Base-by-base conservation (phyloP, 2,329 filamentous ascomycete species). In the Celoporthe dispersa region DNA sequence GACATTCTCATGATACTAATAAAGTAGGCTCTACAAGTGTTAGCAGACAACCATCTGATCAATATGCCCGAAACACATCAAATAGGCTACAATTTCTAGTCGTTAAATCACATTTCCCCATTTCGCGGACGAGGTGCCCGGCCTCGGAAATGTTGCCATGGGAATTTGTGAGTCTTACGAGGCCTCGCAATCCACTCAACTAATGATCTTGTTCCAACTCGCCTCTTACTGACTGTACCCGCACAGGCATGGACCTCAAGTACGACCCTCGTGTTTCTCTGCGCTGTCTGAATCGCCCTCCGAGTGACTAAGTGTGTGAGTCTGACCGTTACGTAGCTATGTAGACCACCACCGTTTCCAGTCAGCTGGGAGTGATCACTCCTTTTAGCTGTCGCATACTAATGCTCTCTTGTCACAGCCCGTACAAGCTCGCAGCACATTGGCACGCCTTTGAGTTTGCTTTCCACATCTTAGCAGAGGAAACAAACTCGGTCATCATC, bases 71-170 rank as follows among this genome's bases (percentile, higher is more conserved):
- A 19, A 28, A 19, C 11, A 22, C 33, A 22, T 14, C 6, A 35
- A 37, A 11, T 64, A 88, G 91, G 93, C 37, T 95, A 94, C 81
- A 94, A 94, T 77, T 95, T 94, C 81, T 85, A 86, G 59, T 91
- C 90, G 0, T 78, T 93, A 2, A 82, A 86, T 39, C 85, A 92
- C 1, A 94, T 95, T 60, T 80, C 81, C 1, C 91, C 91, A 0
- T 92, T 70, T 70, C 14, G 2, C 37, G 0, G 68, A 63, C 4
- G 68, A 76, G 0, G 75, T 89, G 0, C 79, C 82, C 0, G 84
- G 82, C 0, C 74, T 91, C 0, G 88, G 88, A 0, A 80, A 79
- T 5, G 82, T 84, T 0, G 82, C 86, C 0, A 84, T 90, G 76
- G 88, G 88, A 0, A 91, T 91, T 12, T 90, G 88, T 85, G 76